Conservation (phyloP, 2,329 filamentous ascomycete genomes). For the Ustulina deusta region DNA sequence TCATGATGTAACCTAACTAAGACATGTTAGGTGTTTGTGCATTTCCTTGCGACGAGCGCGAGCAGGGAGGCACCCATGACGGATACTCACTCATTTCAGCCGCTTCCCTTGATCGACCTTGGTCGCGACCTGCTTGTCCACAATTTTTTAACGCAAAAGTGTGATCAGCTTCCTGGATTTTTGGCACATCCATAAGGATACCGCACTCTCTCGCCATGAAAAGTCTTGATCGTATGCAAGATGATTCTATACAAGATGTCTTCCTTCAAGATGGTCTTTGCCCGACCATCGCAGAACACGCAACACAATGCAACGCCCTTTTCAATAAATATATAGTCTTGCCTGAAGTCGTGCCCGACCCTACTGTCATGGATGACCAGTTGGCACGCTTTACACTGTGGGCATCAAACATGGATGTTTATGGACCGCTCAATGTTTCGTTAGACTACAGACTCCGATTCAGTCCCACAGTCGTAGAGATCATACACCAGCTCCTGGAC, state of each 20-base stretch:
- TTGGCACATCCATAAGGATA: neutral
- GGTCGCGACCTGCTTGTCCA: neutral
- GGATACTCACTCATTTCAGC: too few species aligned
- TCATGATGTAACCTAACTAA: too few species aligned
- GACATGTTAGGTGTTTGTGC: too few species aligned
- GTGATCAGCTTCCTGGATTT: neutral
- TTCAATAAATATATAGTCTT: slow-evolving; percentile 16
- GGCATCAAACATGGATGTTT: slow-evolving; percentile 30
- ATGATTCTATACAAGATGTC: slow-evolving; percentile 20
- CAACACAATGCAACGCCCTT: slow-evolving; percentile 11
- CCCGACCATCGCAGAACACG: slow-evolving; percentile 31
- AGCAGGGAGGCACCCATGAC: too few species aligned
- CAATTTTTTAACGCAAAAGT: neutral
- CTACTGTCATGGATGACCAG: slow-evolving; percentile 31
- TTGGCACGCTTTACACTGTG: slow-evolving; percentile 22
- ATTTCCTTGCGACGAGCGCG: too few species aligned
- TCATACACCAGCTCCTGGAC: slow-evolving; percentile 31
- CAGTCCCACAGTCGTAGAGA: slow-evolving; percentile 16
- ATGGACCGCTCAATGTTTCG: slow-evolving; percentile 25
- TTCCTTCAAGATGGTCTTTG: slow-evolving; percentile 27
- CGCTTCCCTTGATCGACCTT: neutral
- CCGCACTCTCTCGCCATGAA: neutral
- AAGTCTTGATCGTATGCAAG: neutral
- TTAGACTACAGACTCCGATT: slow-evolving; percentile 29
- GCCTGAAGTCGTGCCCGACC: slow-evolving; percentile 14